Base-by-base conservation (phyloP, 192 early-diverging fungal species). In the Backusella macrospora region DNA sequence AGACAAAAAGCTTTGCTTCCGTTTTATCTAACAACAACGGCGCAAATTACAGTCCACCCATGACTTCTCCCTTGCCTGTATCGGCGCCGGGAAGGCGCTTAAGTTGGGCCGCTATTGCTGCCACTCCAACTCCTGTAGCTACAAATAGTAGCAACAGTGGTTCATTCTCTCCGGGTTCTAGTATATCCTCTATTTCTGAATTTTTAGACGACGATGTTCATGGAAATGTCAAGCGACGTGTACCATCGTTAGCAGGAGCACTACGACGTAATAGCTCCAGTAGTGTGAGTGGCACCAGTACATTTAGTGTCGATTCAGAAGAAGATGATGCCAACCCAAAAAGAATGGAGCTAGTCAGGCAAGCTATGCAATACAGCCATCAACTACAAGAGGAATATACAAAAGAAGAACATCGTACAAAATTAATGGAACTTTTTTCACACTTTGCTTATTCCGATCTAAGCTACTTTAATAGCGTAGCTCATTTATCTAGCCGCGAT, bases 381-480 rank as follows among this genome's bases (percentile, higher is more conserved):
- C 71, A 79, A 63, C 73, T 89, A n/a, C 85, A 89, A 71, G 82
- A 86, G n/a, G 81, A 89, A 64, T 89, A 87, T 77, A 59, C 38
- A 40, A 76, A 62, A 71, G 63, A 16, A n/a, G 72, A 47, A 48
- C 80, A 38, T 29, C n/a, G 34, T 21, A 14, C 47, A 47, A 66
- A 52, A 37, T 64, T 72, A 39, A 68, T 16, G 77, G 87, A 91
- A 55, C 78, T 89, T 4, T 93, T 94, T 72, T 89, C 92, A 10
- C 79, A 94, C 34, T 77, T 93, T 29, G 91, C 93, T 2, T 93
- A 94, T 59, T 71, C 86, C 12, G 87, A 94, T 39, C 83, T 88
- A 12, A 55, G 43, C 21, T 34, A 68, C 6, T 77, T 75, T 48
- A 86, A 85, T 71, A 80, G 80, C 21, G 74, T 88, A 23, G 73